phyloP scores from a whole-genome alignment of 352 stramenopile species.

The Globisporangium emineosum region DNA sequence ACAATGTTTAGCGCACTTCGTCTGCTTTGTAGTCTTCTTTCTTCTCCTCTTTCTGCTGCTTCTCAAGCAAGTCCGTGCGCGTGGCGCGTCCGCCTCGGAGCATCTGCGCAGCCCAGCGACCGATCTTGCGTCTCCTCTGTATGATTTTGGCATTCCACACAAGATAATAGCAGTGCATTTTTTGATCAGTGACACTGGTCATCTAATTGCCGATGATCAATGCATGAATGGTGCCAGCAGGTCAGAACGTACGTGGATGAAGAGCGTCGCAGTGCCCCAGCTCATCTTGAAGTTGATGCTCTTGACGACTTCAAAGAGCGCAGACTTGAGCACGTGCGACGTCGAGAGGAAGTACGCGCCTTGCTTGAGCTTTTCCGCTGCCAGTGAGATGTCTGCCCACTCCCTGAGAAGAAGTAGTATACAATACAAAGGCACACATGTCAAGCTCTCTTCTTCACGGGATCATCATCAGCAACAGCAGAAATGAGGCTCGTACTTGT shows the following conservation, averaged over 20 bases:
- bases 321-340: conserved; percentile 71
- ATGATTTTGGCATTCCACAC: background rate
- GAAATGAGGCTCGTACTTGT: conserved; percentile 46
- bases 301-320: conserved; percentile 82
- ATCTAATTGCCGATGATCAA: too few species aligned
- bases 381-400: conserved; percentile 75
- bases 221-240: too few species aligned
- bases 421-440: background rate
- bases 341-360: conserved; percentile 83
- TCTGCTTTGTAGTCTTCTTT: background rate
- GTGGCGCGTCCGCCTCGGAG: conserved; percentile 70
- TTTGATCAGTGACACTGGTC: too few species aligned
- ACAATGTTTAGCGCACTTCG: conserved; percentile 1
- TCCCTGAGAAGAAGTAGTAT: conserved; percentile 39
- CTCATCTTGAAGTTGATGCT: conserved; percentile 75
- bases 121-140: conserved; percentile 77
- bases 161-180: too few species aligned
- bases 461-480: background rate
- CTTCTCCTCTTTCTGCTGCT: conserved; percentile 29
- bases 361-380: conserved; percentile 81
- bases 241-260: conserved; percentile 67
- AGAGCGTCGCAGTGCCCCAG: conserved; percentile 78
- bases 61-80: conserved; percentile 64
- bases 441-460: too few species aligned
- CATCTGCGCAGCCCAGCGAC: conserved; percentile 83